A percentile compares a stretch with the other conserved stretches of the same genome.
phyloP scores from a whole-genome alignment of 176 grass and related monocot species.

The Triticum dicoccoides region DNA sequence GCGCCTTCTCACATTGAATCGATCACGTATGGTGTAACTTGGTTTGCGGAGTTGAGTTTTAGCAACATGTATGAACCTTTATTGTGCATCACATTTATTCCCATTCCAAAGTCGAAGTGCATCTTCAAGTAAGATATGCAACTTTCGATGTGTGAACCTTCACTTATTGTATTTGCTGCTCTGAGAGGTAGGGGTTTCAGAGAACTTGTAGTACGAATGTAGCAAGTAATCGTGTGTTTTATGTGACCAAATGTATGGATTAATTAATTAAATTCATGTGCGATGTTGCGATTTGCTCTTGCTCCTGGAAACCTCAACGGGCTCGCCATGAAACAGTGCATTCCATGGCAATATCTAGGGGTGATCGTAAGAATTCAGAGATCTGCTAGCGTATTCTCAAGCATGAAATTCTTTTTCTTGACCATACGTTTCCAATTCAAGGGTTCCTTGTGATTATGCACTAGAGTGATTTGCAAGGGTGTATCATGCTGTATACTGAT shows the following conservation, averaged over 20 bases:
- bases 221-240: neutral
- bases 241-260: neutral
- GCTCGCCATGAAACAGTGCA: no score
- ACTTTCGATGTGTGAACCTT: neutral
- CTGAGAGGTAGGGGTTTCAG: neutral
- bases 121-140: neutral
- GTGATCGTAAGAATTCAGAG: no score
- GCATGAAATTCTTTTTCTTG: neutral
- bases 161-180: neutral
- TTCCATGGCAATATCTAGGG: no score
- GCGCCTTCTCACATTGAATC: neutral
- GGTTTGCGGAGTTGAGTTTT: neutral
- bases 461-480: no score
- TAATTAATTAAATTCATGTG: neutral
- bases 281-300: neutral
- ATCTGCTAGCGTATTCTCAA: neutral
- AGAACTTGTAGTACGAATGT: neutral
- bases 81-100: neutral
- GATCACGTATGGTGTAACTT: neutral
- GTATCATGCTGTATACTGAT: no score
- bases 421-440: neutral
- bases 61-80: neutral
- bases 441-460: neutral
- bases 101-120: neutral
- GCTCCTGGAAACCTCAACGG: neutral